These are phyloP conservation scores for Solanum sejunctum DNA, from an alignment of 257 asterid genomes.

Conservation along the genomic window DNA sequence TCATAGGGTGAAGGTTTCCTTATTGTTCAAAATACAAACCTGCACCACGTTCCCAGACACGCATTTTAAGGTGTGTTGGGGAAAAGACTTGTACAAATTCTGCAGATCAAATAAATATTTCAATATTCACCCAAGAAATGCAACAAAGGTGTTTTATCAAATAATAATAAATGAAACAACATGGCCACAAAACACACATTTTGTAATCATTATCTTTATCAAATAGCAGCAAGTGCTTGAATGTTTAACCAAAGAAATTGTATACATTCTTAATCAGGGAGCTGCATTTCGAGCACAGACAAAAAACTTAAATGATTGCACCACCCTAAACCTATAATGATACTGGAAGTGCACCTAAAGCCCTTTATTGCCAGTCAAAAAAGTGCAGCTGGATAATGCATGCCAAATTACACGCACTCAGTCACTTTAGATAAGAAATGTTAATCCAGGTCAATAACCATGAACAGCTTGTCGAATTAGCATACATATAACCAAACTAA, in stretches of 20 bases:
- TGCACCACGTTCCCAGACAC: slow-evolving; percentile 99
- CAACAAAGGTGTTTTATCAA: not conserved
- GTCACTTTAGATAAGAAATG: not conserved
- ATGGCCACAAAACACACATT: not conserved
- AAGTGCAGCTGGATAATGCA: not conserved
- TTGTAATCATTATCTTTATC: not conserved
- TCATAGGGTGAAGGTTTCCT: not conserved
- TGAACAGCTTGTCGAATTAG: not conserved
- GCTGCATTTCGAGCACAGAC: not conserved
- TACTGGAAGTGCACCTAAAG: not conserved
- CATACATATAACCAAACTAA: not conserved
- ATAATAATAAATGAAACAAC: not conserved
- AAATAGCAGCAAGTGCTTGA: not conserved
- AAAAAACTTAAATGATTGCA: not conserved
- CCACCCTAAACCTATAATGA: not conserved
- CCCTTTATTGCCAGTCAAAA: not conserved
- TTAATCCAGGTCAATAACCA: not conserved
- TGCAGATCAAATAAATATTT: slow-evolving; percentile 18
- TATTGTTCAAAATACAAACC: slow-evolving; percentile 25
- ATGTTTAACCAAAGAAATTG: not conserved
- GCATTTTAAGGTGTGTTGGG: slow-evolving; percentile 82
- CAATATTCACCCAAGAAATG: not conserved
- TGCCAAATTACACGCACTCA: not conserved
- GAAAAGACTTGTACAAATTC: slow-evolving; percentile 89
- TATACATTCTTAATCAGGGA: not conserved